Evolutionary conservation across 2,329 filamentous ascomycete genomes (phyloP).

Genomic region (Trichoderma sp.): DNA sequence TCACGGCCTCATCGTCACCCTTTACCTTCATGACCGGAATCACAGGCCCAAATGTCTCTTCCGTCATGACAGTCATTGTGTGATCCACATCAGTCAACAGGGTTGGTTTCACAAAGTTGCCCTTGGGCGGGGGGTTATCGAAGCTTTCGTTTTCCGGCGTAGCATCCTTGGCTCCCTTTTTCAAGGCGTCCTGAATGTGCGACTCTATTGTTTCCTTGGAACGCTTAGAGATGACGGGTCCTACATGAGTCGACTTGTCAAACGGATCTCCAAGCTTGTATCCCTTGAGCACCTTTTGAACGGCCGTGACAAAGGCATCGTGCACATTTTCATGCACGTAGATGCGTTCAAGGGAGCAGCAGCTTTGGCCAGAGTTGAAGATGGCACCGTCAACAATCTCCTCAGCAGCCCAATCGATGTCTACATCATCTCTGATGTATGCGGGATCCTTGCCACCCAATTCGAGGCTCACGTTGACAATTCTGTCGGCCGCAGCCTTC

Average conservation of each 20-base stretch:
- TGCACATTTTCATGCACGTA: slow-evolving; percentile 86
- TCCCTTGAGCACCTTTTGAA: slow-evolving; percentile 73
- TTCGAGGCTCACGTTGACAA: slow-evolving; percentile 84
- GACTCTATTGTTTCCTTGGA: slow-evolving; percentile 72
- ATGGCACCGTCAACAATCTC: slow-evolving; percentile 95
- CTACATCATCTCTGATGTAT: slow-evolving; percentile 81
- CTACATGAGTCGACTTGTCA: slow-evolving; percentile 74
- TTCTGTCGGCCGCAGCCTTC: slow-evolving; percentile 75
- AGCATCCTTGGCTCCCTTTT: slow-evolving; percentile 77
- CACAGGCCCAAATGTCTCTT: slow-evolving; percentile 92
- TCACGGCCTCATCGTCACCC: slow-evolving; percentile 74
- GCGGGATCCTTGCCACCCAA: slow-evolving; percentile 94
- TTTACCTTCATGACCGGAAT: slow-evolving; percentile 87
- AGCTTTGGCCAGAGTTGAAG: slow-evolving; percentile 98
- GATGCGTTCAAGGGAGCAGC: slow-evolving; percentile 86
- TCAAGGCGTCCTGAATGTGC: slow-evolving; percentile 78
- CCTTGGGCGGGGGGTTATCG: slow-evolving; percentile 65
- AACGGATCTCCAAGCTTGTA: slow-evolving; percentile 90
- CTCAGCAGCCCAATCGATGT: slow-evolving; percentile 84
- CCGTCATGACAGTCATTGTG: slow-evolving; percentile 82
- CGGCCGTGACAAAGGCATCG: slow-evolving; percentile 74
- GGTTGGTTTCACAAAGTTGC: slow-evolving; percentile 86
- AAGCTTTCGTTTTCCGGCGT: slow-evolving; percentile 83
- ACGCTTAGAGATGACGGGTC: slow-evolving; percentile 80
- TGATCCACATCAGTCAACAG: slow-evolving; percentile 78